Evolutionary conservation across 2,329 filamentous ascomycete genomes (phyloP).

Genomic region (Diaporthe citri): DNA sequence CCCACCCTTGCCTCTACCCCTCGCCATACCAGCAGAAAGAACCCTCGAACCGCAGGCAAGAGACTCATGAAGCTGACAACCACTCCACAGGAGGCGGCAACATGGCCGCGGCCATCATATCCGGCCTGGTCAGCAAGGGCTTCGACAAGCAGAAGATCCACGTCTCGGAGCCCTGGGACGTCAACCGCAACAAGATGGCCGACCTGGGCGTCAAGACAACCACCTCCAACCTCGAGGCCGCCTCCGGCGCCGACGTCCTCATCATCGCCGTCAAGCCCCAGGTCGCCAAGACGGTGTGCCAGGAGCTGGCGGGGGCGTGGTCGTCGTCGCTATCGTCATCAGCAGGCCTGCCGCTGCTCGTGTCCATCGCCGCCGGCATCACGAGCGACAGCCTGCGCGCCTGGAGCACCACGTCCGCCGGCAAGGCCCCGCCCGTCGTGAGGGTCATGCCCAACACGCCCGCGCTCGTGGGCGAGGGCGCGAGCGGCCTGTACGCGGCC

Average conservation of each 20-base stretch:
- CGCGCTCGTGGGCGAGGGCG: constrained; percentile 63
- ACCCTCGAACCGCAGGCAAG: background rate
- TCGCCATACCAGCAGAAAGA: background rate
- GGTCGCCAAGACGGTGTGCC: constrained; percentile 60
- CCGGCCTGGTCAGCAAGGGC: constrained; percentile 59
- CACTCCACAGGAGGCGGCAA: constrained; percentile 58
- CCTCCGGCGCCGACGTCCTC: constrained; percentile 58
- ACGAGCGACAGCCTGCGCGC: constrained; percentile 57
- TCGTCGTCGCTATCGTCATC: constrained; percentile 45
- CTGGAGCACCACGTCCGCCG: constrained; percentile 56
- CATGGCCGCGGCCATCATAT: constrained; percentile 66
- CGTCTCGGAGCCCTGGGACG: constrained; percentile 65
- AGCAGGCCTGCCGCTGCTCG: constrained; percentile 55
- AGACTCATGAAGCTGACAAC: background rate
- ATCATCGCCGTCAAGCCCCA: constrained; percentile 66
- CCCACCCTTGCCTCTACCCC: background rate
- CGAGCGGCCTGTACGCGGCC: constrained; percentile 59
- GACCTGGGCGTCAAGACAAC: constrained; percentile 60
- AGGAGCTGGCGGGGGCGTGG: constrained; percentile 59
- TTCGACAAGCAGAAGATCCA: constrained; percentile 55
- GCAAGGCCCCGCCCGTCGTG: constrained; percentile 58
- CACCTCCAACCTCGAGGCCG: constrained; percentile 59
- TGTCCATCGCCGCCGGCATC: constrained; percentile 64
- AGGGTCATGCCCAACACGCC: constrained; percentile 67
- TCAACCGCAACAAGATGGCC: constrained; percentile 63